Conservation (phyloP, 2,329 filamentous ascomycete genomes). For the Apiospora malaysiana region DNA sequence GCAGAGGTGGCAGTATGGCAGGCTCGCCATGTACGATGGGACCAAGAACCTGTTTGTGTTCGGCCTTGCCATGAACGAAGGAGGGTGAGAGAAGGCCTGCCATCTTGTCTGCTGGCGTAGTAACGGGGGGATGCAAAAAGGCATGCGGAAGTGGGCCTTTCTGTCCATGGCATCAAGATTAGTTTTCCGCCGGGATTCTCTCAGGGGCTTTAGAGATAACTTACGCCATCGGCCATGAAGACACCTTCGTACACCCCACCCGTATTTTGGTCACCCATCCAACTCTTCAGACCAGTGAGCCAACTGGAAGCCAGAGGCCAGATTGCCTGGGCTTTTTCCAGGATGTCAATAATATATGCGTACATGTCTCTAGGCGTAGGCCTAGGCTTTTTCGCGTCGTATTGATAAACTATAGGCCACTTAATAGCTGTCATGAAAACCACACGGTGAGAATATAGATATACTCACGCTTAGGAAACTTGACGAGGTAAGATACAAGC, state of each 20-base stretch:
- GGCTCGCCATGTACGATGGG: not conserved
- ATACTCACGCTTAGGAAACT: conserved; percentile 54
- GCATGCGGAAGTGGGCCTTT: conserved; percentile 25
- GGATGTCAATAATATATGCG: conserved; percentile 49
- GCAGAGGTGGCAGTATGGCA: conserved; percentile 12
- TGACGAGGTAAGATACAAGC: conserved; percentile 57
- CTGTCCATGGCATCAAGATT: not conserved
- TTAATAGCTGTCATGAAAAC: not conserved
- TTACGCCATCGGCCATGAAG: conserved; percentile 57
- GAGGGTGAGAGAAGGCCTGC: conserved; percentile 18
- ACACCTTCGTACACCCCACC: conserved; percentile 46
- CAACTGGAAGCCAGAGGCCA: conserved; percentile 61
- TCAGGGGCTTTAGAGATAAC: conserved; percentile 21
- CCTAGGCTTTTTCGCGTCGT: conserved; percentile 35
- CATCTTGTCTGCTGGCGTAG: conserved; percentile 24
- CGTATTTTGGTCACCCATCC: conserved; percentile 50
- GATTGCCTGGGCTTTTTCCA: conserved; percentile 54
- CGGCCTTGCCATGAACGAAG: not conserved
- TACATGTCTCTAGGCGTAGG: conserved; percentile 55
- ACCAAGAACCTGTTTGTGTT: not conserved
- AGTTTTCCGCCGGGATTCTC: not conserved
- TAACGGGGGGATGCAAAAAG: conserved; percentile 23
- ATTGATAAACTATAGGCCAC: conserved; percentile 7
- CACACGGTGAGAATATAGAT: not conserved
- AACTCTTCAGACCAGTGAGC: conserved; percentile 56